These are phyloP conservation scores for Kodamaea fungicola DNA, from an alignment of 1,139 yeast species.

Conservation along the genomic window DNA sequence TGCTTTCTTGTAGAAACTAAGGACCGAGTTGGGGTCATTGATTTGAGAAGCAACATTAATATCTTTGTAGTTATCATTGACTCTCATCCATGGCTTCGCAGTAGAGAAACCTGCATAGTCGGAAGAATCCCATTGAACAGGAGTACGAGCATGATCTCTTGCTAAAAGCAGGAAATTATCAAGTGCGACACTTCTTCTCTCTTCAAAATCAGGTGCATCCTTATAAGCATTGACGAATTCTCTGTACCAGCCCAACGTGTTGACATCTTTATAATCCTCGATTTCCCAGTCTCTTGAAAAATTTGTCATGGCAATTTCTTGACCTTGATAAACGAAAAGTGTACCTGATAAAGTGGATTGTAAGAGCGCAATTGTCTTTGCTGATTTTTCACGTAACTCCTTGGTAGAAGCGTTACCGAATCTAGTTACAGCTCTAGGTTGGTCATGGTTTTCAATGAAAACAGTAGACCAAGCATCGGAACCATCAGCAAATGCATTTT, in stretches of 20 bases:
- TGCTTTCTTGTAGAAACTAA: constrained; percentile 42
- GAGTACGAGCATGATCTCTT: constrained; percentile 56
- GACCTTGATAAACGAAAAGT: constrained; percentile 56
- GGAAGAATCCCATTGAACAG: constrained; percentile 53
- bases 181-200: constrained; percentile 25
- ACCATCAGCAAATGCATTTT: constrained; percentile 38
- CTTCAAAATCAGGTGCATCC: constrained; percentile 24
- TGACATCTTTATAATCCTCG: constrained; percentile 49
- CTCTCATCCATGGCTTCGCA: constrained; percentile 53
- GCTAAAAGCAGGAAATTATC: constrained; percentile 36
- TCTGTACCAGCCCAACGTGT: constrained; percentile 40
- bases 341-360: constrained; percentile 52
- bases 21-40: constrained; percentile 45
- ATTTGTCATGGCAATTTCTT: constrained; percentile 56
- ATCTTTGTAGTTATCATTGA: constrained; percentile 46
- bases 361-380: constrained; percentile 47
- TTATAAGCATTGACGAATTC: constrained; percentile 29
- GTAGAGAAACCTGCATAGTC: constrained; percentile 48
- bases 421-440: constrained; percentile 51
- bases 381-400: constrained; percentile 31
- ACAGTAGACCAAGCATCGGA: constrained; percentile 61
- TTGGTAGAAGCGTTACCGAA: constrained; percentile 44
- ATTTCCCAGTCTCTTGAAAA: constrained; percentile 44
- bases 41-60: constrained; percentile 48
- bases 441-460: constrained; percentile 58